These are phyloP conservation scores for Nigrospora sphaerica DNA, from an alignment of 2,329 filamentous ascomycete species.

Conservation along the genomic window DNA sequence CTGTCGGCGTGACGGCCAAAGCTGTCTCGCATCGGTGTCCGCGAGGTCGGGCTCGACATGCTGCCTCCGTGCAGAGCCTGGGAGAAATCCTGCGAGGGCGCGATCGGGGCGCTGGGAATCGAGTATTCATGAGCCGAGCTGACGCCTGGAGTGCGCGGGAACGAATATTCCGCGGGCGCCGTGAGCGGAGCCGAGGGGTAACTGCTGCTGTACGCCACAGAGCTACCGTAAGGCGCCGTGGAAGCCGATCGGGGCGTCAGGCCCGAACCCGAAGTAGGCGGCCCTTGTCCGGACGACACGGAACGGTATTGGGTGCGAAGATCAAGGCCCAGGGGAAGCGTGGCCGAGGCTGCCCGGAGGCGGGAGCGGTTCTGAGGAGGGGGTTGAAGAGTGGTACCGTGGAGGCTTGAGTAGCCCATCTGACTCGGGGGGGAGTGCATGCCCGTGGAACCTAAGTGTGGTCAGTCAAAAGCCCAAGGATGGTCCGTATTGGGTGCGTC, in stretches of 20 bases:
- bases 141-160: constrained; percentile 34
- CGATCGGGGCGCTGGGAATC: constrained; percentile 46
- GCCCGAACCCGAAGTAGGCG: constrained; percentile 20
- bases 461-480: no score
- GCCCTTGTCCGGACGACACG: constrained; percentile 16
- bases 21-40: constrained; percentile 38
- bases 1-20: constrained; percentile 29
- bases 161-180: constrained; percentile 44
- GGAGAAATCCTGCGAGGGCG: constrained; percentile 44
- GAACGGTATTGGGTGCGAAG: constrained; percentile 23
- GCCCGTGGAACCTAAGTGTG: constrained; percentile 21
- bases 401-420: constrained; percentile 40
- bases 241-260: constrained; percentile 28
- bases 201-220: constrained; percentile 39
- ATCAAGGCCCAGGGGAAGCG: constrained; percentile 21
- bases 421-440: constrained; percentile 40
- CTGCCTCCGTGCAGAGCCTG: constrained; percentile 35
- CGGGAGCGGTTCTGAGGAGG: constrained; percentile 37
- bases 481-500: neutral
- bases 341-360: constrained; percentile 36
- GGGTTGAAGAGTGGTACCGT: constrained; percentile 31
- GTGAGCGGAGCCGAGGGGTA: constrained; percentile 48
- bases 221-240: constrained; percentile 31
- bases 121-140: constrained; percentile 37
- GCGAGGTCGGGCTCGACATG: constrained; percentile 26